Evolutionary conservation across 2,329 filamentous ascomycete genomes (phyloP).

Genomic region (Fusarium lateritium): DNA sequence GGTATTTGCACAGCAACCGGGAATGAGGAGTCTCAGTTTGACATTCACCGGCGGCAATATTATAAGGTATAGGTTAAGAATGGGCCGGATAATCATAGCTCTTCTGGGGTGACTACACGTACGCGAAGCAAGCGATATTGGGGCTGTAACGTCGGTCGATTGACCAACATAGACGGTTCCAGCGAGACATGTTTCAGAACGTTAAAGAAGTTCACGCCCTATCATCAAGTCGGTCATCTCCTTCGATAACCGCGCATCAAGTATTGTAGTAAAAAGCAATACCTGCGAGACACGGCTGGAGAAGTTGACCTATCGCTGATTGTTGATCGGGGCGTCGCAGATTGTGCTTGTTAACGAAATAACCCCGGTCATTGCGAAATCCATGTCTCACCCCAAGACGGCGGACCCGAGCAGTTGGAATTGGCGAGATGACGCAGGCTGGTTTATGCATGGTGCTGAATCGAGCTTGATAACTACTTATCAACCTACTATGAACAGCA

Average conservation of each 20-base stretch:
- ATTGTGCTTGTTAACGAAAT: background rate
- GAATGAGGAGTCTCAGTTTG: constrained; percentile 4
- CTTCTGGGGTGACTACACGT: background rate
- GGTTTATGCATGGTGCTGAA: constrained; percentile 9
- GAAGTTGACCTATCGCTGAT: constrained; percentile 21
- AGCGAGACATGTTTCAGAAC: constrained; percentile 20
- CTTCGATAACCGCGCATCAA: background rate
- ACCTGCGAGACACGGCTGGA: background rate
- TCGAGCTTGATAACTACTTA: constrained; percentile 5
- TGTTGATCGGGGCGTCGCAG: constrained; percentile 5
- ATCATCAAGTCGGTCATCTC: background rate
- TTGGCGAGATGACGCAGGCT: constrained; percentile 37
- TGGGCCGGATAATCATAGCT: background rate
- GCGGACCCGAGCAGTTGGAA: constrained; percentile 41
- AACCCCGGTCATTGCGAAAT: constrained; percentile 13
- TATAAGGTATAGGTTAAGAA: constrained; percentile 11
- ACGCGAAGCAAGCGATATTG: constrained; percentile 21
- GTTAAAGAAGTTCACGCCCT: background rate
- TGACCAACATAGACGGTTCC: background rate
- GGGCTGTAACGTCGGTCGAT: constrained; percentile 17
- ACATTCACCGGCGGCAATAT: background rate
- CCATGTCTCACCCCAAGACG: constrained; percentile 16
- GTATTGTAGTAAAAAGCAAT: background rate
- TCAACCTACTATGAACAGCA: background rate
- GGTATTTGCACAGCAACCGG: background rate